Conservation (phyloP, 2,329 filamentous ascomycete species). For the Ramularia collo-cygni region DNA sequence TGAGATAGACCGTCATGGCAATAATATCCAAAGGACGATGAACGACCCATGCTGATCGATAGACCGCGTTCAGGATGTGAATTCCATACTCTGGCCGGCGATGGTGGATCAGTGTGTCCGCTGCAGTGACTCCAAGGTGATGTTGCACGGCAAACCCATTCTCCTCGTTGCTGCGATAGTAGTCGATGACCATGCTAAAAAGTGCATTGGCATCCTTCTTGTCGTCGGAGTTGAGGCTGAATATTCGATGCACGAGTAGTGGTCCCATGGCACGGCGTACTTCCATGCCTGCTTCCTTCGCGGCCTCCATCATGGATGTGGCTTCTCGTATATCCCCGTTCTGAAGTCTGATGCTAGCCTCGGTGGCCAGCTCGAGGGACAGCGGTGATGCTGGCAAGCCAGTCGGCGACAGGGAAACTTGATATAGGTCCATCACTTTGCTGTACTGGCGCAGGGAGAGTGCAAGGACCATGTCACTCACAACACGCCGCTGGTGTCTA, state of each 20-base stretch:
- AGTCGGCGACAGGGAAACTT: conserved; percentile 11
- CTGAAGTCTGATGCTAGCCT: conserved; percentile 23
- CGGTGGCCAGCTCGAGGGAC: conserved; percentile 25
- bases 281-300: conserved; percentile 27
- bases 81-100: conserved; percentile 20
- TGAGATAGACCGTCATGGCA: conserved; percentile 28
- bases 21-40: conserved; percentile 23
- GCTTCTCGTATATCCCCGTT: conserved; percentile 17
- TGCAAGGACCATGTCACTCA: conserved; percentile 21
- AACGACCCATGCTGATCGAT: conserved; percentile 17
- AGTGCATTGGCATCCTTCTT: conserved; percentile 14
- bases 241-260: conserved; percentile 25
- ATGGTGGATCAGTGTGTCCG: conserved; percentile 25
- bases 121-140: conserved; percentile 25
- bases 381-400: conserved; percentile 23
- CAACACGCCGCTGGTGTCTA: background rate
- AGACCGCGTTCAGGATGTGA: conserved; percentile 25
- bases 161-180: conserved; percentile 27
- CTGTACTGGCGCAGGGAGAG: conserved; percentile 17
- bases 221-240: conserved; percentile 4
- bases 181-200: conserved; percentile 19
- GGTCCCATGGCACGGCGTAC: conserved; percentile 21
- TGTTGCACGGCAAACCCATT: conserved; percentile 23
- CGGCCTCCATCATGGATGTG: conserved; percentile 18
- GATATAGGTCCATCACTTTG: conserved; percentile 23